Conservation (phyloP, 164 flowering plant species). For the Vitis rotundifolia region DNA sequence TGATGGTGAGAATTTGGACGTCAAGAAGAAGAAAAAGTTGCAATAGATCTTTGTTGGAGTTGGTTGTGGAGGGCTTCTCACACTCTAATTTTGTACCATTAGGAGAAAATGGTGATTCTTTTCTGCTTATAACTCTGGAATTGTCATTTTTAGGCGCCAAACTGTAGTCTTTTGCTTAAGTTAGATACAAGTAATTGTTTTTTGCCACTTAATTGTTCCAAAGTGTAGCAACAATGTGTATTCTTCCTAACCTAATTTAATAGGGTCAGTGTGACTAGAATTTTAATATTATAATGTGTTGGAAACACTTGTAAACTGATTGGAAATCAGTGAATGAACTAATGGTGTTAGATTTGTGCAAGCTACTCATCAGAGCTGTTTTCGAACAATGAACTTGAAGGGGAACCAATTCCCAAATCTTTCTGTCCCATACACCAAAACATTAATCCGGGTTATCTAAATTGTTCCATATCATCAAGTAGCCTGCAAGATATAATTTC, state of each 20-base stretch:
- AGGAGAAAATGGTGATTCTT: constrained; percentile 25
- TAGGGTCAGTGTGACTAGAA: background rate
- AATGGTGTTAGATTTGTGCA: background rate
- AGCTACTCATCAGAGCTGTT: constrained; percentile 1
- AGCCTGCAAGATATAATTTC: too few species aligned
- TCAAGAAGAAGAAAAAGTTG: constrained; percentile 46
- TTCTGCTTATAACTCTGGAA: constrained; percentile 9
- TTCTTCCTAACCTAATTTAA: constrained; percentile 11
- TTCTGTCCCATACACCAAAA: too few species aligned
- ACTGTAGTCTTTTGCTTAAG: constrained; percentile 1
- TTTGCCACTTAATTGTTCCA: background rate
- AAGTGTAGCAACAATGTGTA: constrained; percentile 11
- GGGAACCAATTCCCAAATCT: too few species aligned
- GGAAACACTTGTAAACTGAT: constrained; percentile 2
- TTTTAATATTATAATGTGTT: background rate
- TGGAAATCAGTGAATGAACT: background rate
- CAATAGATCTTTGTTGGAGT: constrained; percentile 22
- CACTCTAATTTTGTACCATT: constrained; percentile 34
- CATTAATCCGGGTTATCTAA: too few species aligned
- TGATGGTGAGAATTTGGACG: constrained; percentile 27
- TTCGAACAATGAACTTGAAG: too few species aligned
- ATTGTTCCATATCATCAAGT: too few species aligned
- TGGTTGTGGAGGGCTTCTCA: background rate
- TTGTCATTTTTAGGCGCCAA: constrained; percentile 16
- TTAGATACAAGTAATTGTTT: constrained; percentile 9